Evolutionary conservation across 805 yeast genomes (phyloP).

Genomic region (Candida chilensis): DNA sequence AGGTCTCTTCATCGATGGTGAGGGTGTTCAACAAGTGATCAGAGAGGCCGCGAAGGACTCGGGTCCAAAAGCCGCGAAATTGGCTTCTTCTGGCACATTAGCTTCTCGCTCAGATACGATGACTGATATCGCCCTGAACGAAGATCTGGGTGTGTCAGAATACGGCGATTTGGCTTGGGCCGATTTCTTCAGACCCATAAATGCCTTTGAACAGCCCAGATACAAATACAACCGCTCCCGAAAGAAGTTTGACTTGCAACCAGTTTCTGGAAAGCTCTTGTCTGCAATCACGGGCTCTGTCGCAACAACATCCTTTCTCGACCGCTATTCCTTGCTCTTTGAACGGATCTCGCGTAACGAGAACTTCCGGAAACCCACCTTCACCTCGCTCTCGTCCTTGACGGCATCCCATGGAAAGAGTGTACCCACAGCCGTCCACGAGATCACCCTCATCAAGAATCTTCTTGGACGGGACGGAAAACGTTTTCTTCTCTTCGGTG

Average conservation of each 20-base stretch:
- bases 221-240: constrained; percentile 53
- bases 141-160: too few species aligned
- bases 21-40: constrained; percentile 53
- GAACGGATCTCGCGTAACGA: too few species aligned
- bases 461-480: constrained; percentile 78
- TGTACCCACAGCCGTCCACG: constrained; percentile 15
- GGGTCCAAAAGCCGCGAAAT: not conserved
- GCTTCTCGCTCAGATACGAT: constrained; percentile 12
- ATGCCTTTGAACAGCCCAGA: constrained; percentile 55
- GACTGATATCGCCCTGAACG: constrained; percentile 8
- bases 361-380: constrained; percentile 9
- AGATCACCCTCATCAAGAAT: constrained; percentile 71
- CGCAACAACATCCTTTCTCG: too few species aligned
- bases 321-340: too few species aligned
- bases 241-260: constrained; percentile 47
- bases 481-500: constrained; percentile 70
- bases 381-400: constrained; percentile 4
- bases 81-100: too few species aligned
- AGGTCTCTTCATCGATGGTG: constrained; percentile 79
- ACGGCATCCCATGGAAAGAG: constrained; percentile 4
- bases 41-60: constrained; percentile 31
- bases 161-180: constrained; percentile 53
- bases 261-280: constrained; percentile 4
- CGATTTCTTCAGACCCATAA: constrained; percentile 60
- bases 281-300: too few species aligned